Evolutionary conservation across 148 eudicot genomes (phyloP).

Genomic region (Tetragonia tetragonoides): DNA sequence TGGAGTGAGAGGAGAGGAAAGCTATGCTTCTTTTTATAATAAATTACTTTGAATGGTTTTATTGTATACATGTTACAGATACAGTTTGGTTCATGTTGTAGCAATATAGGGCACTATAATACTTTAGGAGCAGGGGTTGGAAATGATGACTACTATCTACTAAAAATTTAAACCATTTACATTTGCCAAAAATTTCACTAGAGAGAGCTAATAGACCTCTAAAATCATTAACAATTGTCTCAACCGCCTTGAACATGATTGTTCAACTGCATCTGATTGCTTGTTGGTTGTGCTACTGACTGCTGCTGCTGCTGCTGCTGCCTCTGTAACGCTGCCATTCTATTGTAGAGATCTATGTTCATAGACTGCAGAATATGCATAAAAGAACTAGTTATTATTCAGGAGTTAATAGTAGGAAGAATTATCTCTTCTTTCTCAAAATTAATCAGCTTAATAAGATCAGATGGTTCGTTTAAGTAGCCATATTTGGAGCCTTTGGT

Average conservation of each 20-base stretch:
- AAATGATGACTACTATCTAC: conserved; percentile 3
- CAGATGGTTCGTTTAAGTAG: background rate
- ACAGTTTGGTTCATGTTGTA: background rate
- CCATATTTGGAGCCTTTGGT: background rate
- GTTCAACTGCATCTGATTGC: conserved; percentile 34
- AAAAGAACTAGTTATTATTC: background rate
- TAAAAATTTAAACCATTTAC: conserved; percentile 16
- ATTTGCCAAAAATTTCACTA: background rate
- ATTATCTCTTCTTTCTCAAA: background rate
- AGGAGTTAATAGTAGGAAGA: background rate
- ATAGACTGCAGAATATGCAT: conserved; percentile 48
- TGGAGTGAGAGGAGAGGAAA: background rate
- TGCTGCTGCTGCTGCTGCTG: conserved; percentile 57
- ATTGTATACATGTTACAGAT: conserved; percentile 12
- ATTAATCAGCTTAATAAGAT: background rate
- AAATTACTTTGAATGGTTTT: conserved; percentile 9
- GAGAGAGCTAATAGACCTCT: background rate
- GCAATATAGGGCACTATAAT: conserved; percentile 9
- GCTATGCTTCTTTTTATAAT: background rate
- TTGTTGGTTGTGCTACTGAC: conserved; percentile 31
- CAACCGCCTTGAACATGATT: conserved; percentile 39
- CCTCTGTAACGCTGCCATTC: conserved; percentile 61
- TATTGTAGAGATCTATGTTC: conserved; percentile 72
- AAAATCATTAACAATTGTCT: background rate
- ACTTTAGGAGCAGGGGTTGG: background rate